Conservation (phyloP, 225 moss, liverwort and hornwort genomes). For the Pleurozium schreberi region DNA sequence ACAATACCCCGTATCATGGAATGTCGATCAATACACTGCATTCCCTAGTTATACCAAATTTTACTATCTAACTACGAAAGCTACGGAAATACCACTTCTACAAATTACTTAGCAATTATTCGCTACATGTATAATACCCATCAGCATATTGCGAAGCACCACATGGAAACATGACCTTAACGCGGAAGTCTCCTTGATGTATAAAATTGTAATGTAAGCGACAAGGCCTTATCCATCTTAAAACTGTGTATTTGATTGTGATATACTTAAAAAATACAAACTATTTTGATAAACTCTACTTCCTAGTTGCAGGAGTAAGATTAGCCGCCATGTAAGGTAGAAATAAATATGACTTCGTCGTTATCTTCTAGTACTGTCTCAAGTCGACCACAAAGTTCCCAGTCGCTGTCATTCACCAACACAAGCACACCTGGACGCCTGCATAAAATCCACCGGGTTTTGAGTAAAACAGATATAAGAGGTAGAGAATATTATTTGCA, state of each 20-base stretch:
- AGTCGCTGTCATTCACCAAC: slow-evolving; percentile 88
- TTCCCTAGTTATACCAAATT: too few relatives aligned
- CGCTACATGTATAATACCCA: neutral
- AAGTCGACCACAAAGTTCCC: slow-evolving; percentile 90
- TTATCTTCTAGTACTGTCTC: slow-evolving; percentile 70
- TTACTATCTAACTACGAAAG: neutral
- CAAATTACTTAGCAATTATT: too few relatives aligned
- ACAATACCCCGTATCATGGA: too few relatives aligned
- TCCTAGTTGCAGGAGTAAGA: neutral
- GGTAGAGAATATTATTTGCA: too few relatives aligned
- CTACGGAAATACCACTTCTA: too few relatives aligned
- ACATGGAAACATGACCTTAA: neutral
- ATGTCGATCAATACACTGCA: too few relatives aligned
- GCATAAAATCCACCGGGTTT: neutral
- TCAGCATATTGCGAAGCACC: too few relatives aligned
- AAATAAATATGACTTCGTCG: slow-evolving; percentile 75
- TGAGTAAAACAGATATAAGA: neutral
- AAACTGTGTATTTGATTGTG: neutral
- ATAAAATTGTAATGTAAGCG: neutral
- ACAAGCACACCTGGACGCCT: slow-evolving; percentile 91
- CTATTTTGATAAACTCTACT: neutral
- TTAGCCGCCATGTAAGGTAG: slow-evolving; percentile 82
- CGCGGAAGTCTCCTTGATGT: accelerated
- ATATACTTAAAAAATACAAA: neutral
- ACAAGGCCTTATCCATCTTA: neutral